phyloP scores from a whole-genome alignment of 495 filamentous ascomycete species.

The Daldinia childiae region DNA sequence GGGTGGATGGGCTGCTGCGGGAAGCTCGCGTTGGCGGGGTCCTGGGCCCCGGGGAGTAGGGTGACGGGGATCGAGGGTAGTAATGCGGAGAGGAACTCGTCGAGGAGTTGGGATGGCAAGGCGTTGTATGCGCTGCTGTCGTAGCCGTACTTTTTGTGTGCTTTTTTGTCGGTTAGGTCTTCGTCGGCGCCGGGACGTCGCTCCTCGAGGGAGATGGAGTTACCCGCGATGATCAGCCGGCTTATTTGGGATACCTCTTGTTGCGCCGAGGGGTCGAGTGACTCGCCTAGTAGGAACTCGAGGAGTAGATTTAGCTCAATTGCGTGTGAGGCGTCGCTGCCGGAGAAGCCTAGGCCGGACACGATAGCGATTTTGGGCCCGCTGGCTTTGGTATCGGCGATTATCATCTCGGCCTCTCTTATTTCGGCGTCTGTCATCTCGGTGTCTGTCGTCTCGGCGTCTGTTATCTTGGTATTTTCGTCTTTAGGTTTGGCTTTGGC shows the following conservation, averaged over 20 bases:
- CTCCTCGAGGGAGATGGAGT: conserved; percentile 71
- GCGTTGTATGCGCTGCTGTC: conserved; percentile 88
- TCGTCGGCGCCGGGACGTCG: conserved; percentile 44
- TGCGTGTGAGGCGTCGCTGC: conserved; percentile 71
- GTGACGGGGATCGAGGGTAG: conserved; percentile 85
- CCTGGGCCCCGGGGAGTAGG: conserved; percentile 75
- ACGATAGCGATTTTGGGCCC: conserved; percentile 83
- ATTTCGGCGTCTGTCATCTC: conserved; percentile 51
- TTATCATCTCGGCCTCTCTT: conserved; percentile 47
- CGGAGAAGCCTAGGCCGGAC: conserved; percentile 85
- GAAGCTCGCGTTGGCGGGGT: conserved; percentile 82
- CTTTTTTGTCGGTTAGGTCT: conserved; percentile 48
- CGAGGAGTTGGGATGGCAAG: conserved; percentile 80
- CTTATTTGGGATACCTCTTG: conserved; percentile 73
- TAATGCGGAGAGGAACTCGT: conserved; percentile 81
- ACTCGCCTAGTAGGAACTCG: conserved; percentile 90
- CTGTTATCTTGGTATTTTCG: conserved; percentile 44
- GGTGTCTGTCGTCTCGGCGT: conserved; percentile 47
- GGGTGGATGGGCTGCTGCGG: conserved; percentile 86
- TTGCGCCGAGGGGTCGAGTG: conserved; percentile 65
- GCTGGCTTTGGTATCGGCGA: conserved; percentile 45
- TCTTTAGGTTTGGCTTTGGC: not conserved
- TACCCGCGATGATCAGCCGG: conserved; percentile 89
- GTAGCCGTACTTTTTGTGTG: conserved; percentile 89
- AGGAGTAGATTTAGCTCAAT: conserved; percentile 78